Evolutionary conservation across 495 filamentous ascomycete species (phyloP).

Genomic region (Penicillium argentinense): DNA sequence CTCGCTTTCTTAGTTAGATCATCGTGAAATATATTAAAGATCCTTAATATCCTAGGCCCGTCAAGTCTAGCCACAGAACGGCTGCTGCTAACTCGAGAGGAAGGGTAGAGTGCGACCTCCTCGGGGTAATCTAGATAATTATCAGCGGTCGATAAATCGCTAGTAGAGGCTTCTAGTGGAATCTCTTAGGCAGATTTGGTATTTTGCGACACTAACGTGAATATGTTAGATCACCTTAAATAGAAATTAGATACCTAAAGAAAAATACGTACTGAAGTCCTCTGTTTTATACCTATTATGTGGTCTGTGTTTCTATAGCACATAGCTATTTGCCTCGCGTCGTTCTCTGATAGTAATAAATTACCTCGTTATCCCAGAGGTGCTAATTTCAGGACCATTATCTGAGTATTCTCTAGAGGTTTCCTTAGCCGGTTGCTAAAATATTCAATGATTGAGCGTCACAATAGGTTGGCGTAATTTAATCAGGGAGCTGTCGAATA

Average conservation of each 20-base stretch:
- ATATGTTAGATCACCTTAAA: not conserved
- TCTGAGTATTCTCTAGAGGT: not conserved
- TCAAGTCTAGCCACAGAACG: constrained; percentile 7
- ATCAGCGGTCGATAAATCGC: constrained; percentile 1
- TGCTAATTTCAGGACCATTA: not conserved
- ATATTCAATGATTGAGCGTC: not conserved
- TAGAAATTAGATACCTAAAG: not conserved
- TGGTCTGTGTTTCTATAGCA: not conserved
- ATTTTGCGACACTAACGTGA: constrained; percentile 2
- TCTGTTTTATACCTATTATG: not conserved
- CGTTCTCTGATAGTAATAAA: no score
- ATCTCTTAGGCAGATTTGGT: not conserved
- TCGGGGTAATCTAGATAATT: constrained; percentile 12
- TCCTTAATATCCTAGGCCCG: constrained; percentile 5
- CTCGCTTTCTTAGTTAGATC: no score
- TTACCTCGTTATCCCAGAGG: not conserved
- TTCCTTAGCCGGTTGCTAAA: not conserved
- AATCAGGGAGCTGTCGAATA: no score
- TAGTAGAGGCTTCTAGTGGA: not conserved
- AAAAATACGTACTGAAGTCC: not conserved
- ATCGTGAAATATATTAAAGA: constrained; percentile 11
- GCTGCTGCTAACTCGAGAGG: no score
- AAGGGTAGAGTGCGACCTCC: no score
- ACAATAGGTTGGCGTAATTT: no score
- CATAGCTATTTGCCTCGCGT: not conserved